phyloP scores from a whole-genome alignment of 2,329 filamentous ascomycete species.

The Talaromyces pinophilus region DNA sequence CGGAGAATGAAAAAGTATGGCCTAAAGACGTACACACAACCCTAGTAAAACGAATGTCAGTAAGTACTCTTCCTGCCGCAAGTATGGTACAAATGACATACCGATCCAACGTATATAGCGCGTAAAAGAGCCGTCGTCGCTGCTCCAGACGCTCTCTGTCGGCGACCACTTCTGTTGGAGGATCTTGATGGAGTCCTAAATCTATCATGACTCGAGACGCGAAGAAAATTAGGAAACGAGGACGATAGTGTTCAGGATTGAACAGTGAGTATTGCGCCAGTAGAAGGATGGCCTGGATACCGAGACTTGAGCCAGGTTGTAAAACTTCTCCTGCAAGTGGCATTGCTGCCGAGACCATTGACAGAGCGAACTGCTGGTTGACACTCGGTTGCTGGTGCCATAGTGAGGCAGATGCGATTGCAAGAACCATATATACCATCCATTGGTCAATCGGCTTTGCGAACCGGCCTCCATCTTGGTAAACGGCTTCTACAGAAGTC shows the following conservation, averaged over 20 bases:
- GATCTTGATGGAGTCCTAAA: conserved; percentile 89
- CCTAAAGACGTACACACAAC: conserved; percentile 86
- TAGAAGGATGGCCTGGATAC: conserved; percentile 83
- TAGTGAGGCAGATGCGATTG: conserved; percentile 73
- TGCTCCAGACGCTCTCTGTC: conserved; percentile 72
- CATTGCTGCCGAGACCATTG: conserved; percentile 66
- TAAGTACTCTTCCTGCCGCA: not conserved
- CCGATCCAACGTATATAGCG: conserved; percentile 86
- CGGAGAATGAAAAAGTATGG: conserved; percentile 90
- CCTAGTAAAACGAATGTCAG: conserved; percentile 49
- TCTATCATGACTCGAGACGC: conserved; percentile 86
- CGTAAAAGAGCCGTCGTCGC: conserved; percentile 83
- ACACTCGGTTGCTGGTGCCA: conserved; percentile 68
- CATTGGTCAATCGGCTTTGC: conserved; percentile 73
- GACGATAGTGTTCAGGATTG: conserved; percentile 87
- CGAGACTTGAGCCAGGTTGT: conserved; percentile 77
- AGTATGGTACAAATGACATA: conserved; percentile 42
- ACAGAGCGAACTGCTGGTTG: conserved; percentile 61
- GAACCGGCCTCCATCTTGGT: conserved; percentile 66
- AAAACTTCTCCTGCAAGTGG: conserved; percentile 79
- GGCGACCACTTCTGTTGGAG: conserved; percentile 67
- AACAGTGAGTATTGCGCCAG: conserved; percentile 87
- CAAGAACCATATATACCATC: conserved; percentile 85
- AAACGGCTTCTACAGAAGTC: conserved; percentile 77
- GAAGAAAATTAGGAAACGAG: conserved; percentile 90